Conservation (phyloP, 768 basidiomycete genomes). For the Sporobolomyces roseus region DNA sequence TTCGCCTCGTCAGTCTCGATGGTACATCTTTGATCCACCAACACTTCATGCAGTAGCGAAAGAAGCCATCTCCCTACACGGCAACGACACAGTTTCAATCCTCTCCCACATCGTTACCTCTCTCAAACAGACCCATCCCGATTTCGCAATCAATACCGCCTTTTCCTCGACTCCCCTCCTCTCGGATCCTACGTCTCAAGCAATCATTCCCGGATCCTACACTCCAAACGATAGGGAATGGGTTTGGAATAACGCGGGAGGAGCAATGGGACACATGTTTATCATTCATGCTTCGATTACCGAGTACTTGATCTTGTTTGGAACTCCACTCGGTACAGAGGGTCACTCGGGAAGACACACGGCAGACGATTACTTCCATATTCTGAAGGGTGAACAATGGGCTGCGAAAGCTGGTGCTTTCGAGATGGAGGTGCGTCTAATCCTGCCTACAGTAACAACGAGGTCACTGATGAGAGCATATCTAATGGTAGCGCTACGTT, state of each 20-base stretch:
- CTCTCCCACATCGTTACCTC: conserved; percentile 75
- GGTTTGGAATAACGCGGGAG: conserved; percentile 96
- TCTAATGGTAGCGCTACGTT: conserved; percentile 56
- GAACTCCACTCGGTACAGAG: conserved; percentile 93
- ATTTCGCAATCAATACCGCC: conserved; percentile 49
- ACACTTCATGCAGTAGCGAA: conserved; percentile 68
- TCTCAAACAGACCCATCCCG: conserved; percentile 68
- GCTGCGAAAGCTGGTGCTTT: conserved; percentile 77
- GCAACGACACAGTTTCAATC: conserved; percentile 64
- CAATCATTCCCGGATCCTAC: conserved; percentile 28
- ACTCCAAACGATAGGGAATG: conserved; percentile 61
- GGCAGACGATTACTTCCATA: conserved; percentile 97
- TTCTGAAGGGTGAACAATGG: conserved; percentile 90
- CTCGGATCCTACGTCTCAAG: not conserved
- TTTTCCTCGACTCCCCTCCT: conserved; percentile 58
- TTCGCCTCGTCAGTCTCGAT: conserved; percentile 60
- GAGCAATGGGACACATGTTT: conserved; percentile 72
- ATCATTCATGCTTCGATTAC: conserved; percentile 94
- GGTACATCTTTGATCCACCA: conserved; percentile 77
- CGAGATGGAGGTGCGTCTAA: conserved; percentile 63
- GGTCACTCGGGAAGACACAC: conserved; percentile 91
- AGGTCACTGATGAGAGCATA: not conserved
- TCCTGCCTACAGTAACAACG: no score
- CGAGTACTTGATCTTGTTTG: conserved; percentile 72
- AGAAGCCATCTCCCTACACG: conserved; percentile 64